Conservation (phyloP, 2,329 filamentous ascomycete species). For the Aspergillus glaucus region DNA sequence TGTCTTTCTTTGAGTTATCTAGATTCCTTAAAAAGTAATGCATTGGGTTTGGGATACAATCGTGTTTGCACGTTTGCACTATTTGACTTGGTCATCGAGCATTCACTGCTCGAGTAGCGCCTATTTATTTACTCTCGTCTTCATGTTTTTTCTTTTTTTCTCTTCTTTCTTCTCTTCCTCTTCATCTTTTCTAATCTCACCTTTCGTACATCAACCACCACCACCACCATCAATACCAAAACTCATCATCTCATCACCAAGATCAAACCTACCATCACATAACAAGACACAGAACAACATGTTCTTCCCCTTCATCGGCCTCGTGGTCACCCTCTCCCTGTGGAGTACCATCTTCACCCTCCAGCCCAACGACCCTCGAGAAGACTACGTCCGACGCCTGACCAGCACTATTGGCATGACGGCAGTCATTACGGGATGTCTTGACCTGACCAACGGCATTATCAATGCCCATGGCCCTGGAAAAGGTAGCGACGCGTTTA, state of each 20-base stretch:
- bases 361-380: constrained; percentile 14
- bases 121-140: constrained; percentile 1
- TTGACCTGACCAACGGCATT: constrained; percentile 10
- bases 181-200: background rate
- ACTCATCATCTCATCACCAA: constrained; percentile 5
- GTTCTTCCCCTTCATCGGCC: constrained; percentile 15
- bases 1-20: constrained; percentile 7
- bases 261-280: too few relatives aligned
- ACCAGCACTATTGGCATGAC: constrained; percentile 10
- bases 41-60: background rate
- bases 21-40: constrained; percentile 7
- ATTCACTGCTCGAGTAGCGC: too few relatives aligned
- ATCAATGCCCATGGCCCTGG: too few relatives aligned
- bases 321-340: constrained; percentile 16
- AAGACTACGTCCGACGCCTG: constrained; percentile 12
- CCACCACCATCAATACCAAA: constrained; percentile 1
- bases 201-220: background rate
- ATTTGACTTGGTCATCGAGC: too few relatives aligned
- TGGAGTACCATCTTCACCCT: constrained; percentile 18
- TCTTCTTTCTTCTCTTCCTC: constrained; percentile 1
- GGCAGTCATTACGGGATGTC: constrained; percentile 8
- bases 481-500: too few relatives aligned
- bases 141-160: constrained; percentile 1
- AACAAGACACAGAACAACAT: constrained; percentile 6
- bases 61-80: background rate